phyloP scores from a whole-genome alignment of 495 filamentous ascomycete species.

The Talaromyces nanjingensis region DNA sequence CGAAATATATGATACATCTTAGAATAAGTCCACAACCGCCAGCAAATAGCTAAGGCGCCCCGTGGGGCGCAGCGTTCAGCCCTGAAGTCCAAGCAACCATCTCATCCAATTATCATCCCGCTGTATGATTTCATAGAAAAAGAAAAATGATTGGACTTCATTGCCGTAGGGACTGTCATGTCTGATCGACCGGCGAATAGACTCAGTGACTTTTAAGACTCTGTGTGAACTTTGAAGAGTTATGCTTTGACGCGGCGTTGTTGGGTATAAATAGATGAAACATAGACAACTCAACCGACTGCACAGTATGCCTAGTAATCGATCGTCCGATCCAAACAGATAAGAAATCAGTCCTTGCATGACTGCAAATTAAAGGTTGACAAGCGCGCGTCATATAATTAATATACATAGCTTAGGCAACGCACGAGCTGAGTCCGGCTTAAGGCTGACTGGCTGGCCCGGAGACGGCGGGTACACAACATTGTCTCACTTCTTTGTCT shows the following conservation, averaged over 20 bases:
- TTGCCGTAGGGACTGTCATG: background rate
- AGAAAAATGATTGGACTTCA: background rate
- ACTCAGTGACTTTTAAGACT: background rate
- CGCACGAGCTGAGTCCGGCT: background rate
- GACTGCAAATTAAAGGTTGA: background rate
- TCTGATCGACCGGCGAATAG: background rate
- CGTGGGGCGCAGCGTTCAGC: background rate
- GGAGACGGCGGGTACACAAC: background rate
- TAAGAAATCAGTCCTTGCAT: background rate
- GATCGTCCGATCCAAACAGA: too few relatives aligned
- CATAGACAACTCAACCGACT: background rate
- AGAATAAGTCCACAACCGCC: too few relatives aligned
- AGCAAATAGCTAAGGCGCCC: too few relatives aligned
- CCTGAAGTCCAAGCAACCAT: background rate
- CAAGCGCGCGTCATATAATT: background rate
- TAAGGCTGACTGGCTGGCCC: background rate
- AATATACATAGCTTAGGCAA: too few relatives aligned
- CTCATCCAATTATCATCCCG: background rate
- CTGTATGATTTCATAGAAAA: background rate
- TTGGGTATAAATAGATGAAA: background rate
- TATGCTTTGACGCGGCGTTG: background rate
- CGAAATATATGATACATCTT: too few relatives aligned
- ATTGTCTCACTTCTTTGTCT: background rate
- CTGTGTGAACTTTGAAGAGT: background rate
- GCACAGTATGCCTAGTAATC: too few relatives aligned